A percentile compares a stretch with the other conserved stretches of the same genome.
These are phyloP conservation scores for Trichocladium uniseriatum DNA, from an alignment of 495 filamentous ascomycete species.

Conservation along the genomic window DNA sequence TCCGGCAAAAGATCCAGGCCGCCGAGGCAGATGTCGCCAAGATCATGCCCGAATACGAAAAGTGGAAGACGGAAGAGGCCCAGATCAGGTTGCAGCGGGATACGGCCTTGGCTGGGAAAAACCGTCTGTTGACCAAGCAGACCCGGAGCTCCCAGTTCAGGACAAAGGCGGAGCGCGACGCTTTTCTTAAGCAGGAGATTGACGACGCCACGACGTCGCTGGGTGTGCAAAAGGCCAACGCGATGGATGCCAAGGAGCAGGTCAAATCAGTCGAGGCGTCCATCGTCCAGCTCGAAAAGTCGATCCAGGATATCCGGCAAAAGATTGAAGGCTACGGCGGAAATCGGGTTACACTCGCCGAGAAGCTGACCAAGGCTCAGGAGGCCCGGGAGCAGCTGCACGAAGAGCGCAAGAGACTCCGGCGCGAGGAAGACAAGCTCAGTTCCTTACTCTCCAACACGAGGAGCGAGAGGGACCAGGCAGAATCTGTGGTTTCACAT, in stretches of 20 bases:
- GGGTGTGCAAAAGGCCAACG: slow-evolving; percentile 69
- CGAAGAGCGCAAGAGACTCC: slow-evolving; percentile 85
- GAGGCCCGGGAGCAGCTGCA: slow-evolving; percentile 69
- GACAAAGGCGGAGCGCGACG: slow-evolving; percentile 80
- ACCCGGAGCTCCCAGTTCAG: slow-evolving; percentile 81
- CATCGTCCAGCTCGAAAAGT: slow-evolving; percentile 61
- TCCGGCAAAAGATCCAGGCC: slow-evolving; percentile 62
- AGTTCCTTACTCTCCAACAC: slow-evolving; percentile 67
- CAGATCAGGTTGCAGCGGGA: slow-evolving; percentile 59
- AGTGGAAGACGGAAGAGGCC: slow-evolving; percentile 62
- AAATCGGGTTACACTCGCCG: slow-evolving; percentile 57
- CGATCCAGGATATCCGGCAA: slow-evolving; percentile 59
- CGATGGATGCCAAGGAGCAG: slow-evolving; percentile 75
- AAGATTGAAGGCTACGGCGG: slow-evolving; percentile 71
- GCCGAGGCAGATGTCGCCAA: slow-evolving; percentile 68
- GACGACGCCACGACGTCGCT: slow-evolving; percentile 68
- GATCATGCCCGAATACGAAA: slow-evolving; percentile 63
- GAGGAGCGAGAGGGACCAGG: slow-evolving; percentile 59
- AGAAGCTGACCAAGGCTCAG: slow-evolving; percentile 68
- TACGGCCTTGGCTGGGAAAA: slow-evolving; percentile 62
- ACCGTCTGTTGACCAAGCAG: slow-evolving; percentile 87
- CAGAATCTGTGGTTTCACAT: slow-evolving; percentile 66
- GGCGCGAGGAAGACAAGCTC: slow-evolving; percentile 82
- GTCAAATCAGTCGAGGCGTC: slow-evolving; percentile 63
- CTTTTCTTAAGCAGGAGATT: slow-evolving; percentile 71